A percentile compares a stretch with the other conserved stretches of the same genome.
phyloP scores from a whole-genome alignment of 164 flowering plant genomes.

The Dillenia turbinata region DNA sequence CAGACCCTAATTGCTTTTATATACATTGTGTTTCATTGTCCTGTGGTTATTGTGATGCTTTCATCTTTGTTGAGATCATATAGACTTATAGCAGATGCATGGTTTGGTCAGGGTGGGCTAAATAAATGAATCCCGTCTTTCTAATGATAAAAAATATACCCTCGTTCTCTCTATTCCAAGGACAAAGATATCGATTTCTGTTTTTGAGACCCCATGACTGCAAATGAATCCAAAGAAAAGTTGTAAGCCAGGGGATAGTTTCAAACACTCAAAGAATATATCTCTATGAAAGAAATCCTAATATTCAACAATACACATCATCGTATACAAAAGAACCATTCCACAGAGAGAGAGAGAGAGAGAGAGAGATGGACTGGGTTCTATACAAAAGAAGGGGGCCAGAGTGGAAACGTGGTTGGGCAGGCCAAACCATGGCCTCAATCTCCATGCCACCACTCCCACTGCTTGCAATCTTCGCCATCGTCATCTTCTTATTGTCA shows the following conservation, averaged over 20 bases:
- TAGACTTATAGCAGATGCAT: too few relatives aligned
- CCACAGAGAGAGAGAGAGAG: neutral
- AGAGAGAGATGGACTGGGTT: conserved; percentile 40
- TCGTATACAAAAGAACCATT: neutral
- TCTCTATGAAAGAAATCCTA: conserved; percentile 14
- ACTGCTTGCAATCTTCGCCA: conserved; percentile 45
- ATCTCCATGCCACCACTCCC: conserved; percentile 53
- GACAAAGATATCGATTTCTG: neutral
- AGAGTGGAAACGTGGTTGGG: conserved; percentile 67
- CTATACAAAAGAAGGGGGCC: conserved; percentile 42
- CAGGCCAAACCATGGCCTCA: conserved; percentile 37
- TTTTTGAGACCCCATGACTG: neutral
- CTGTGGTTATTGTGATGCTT: too few relatives aligned
- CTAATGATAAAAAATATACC: too few relatives aligned
- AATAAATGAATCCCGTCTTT: too few relatives aligned
- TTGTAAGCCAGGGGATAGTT: neutral
- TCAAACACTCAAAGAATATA: conserved; percentile 15
- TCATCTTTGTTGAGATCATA: too few relatives aligned
- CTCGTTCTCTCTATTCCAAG: too few relatives aligned
- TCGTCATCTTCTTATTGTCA: conserved; percentile 46
- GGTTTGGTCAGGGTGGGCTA: too few relatives aligned
- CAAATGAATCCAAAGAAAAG: conserved; percentile 1
- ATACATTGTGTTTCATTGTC: too few relatives aligned
- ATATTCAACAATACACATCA: too few relatives aligned
- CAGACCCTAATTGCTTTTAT: too few relatives aligned